Base-by-base conservation (phyloP, 140 eudicot species). In the Bidens hawaiensis region DNA sequence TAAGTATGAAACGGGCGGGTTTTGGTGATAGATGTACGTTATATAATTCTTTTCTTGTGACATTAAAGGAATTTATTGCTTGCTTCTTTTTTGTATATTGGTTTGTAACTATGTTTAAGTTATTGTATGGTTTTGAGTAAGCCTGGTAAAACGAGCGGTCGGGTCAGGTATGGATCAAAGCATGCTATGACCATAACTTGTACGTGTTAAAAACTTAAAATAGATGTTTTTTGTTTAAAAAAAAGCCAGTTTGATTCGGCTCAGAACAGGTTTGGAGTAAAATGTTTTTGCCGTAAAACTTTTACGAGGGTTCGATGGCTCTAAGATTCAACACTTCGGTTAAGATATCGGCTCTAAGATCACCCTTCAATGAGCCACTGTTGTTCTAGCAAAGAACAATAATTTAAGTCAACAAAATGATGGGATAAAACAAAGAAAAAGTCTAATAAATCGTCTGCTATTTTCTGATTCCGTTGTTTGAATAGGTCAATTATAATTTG, bases 1-100 rank as follows among this genome's bases (percentile, higher is more conserved):
- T 62, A 62, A 62, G 70, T 56, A 72, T 64, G 72, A 45, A 58
- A 54, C 49, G 18, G 33, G 2, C 41, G 11, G 21, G 42, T 36
- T 70, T 61, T 33, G 36, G 47, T 49, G 11, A 33, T 21, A 21
- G 60, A 1, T 52, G 34, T 24, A 52, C 15, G 59, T 13, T 25
- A 52, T 52, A 52, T 25, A 3, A 23, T 24, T 1, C 11, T 52
- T 52, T 13, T 52, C 19, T 14, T 50, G 30, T 50, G 56, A 47
- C 43, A 36, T 9, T 36, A n/a, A 38, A 38, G 0, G 45, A 38
- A 38, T 12, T 38, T 38, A 14, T 15, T 2, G 45, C 45, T 38
- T 38, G 14, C 13, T 10, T 38, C 6, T 38, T 38, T 4, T 38
- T 11, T 38, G 3, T 38, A 12, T 38, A 10, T 10, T 38, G 15